phyloP scores from a whole-genome alignment of 1,284 basidiomycete species.

The Lignosus rhinocerotis region DNA sequence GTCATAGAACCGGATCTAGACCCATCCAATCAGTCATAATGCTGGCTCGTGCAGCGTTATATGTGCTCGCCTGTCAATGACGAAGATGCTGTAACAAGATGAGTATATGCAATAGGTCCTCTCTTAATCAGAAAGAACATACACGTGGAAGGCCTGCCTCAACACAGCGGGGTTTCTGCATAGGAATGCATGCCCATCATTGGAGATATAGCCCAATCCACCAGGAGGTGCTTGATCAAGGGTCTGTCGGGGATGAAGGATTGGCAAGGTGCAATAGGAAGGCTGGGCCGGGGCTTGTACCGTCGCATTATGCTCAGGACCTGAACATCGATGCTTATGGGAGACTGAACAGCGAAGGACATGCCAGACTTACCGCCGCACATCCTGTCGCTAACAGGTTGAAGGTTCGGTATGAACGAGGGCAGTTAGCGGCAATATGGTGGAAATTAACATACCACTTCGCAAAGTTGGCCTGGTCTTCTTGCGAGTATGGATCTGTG shows the following conservation, averaged over 20 bases:
- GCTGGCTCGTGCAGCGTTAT: not conserved
- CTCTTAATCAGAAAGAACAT: constrained; percentile 26
- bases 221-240: constrained; percentile 27
- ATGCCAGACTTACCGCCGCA: constrained; percentile 45
- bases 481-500: constrained; percentile 57
- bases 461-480: constrained; percentile 51
- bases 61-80: constrained; percentile 45
- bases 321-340: constrained; percentile 30
- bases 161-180: constrained; percentile 57
- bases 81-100: constrained; percentile 44
- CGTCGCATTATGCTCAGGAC: constrained; percentile 49
- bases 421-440: too few species aligned
- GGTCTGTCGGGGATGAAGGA: constrained; percentile 50
- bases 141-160: constrained; percentile 64
- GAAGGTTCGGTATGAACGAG: not conserved
- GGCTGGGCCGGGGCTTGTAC: constrained; percentile 42
- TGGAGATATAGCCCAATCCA: constrained; percentile 51
- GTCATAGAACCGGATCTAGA: constrained; percentile 58
- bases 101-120: not conserved
- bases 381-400: constrained; percentile 49
- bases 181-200: constrained; percentile 53
- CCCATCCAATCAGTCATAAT: not conserved
- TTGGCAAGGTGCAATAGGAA: constrained; percentile 55
- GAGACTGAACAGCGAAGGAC: too few species aligned
- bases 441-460: constrained; percentile 47